phyloP scores from a whole-genome alignment of 371 early-diverging fungal species.

The Apophysomyces variabilis region DNA sequence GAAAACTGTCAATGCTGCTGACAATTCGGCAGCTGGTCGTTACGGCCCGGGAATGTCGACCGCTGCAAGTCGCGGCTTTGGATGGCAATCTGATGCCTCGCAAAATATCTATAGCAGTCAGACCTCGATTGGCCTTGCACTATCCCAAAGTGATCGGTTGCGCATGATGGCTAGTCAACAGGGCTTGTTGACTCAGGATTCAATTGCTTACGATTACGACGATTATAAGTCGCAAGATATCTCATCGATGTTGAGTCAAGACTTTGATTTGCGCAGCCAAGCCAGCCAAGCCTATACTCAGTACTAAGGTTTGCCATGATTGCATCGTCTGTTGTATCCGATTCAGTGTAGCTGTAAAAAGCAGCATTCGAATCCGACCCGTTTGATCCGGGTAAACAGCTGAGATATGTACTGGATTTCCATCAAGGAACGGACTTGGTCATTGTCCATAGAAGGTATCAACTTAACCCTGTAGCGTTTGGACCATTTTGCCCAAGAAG shows the following conservation, averaged over 20 bases:
- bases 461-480: too few relatives aligned
- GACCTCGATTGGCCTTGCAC: conserved; percentile 54
- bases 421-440: too few relatives aligned
- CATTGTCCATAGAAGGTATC: too few relatives aligned
- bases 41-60: conserved; percentile 47
- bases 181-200: conserved; percentile 55
- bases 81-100: conserved; percentile 36
- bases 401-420: too few relatives aligned
- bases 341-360: too few relatives aligned
- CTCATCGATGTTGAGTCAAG: conserved; percentile 49
- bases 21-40: conserved; percentile 32
- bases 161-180: conserved; percentile 61
- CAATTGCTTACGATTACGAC: conserved; percentile 52
- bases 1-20: conserved; percentile 17
- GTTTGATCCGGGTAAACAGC: too few relatives aligned
- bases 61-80: conserved; percentile 46
- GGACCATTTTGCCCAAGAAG: too few relatives aligned
- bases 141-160: conserved; percentile 72
- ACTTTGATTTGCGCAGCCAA: conserved; percentile 56
- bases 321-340: too few relatives aligned
- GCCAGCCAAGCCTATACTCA: conserved; percentile 55
- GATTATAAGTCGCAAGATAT: conserved; percentile 70
- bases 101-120: conserved; percentile 59
- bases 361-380: too few relatives aligned
- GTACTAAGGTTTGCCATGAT: conserved; percentile 25